These are phyloP conservation scores for Dendrocalamus sinicus DNA, from an alignment of 176 grass and related monocot genomes.

Conservation along the genomic window DNA sequence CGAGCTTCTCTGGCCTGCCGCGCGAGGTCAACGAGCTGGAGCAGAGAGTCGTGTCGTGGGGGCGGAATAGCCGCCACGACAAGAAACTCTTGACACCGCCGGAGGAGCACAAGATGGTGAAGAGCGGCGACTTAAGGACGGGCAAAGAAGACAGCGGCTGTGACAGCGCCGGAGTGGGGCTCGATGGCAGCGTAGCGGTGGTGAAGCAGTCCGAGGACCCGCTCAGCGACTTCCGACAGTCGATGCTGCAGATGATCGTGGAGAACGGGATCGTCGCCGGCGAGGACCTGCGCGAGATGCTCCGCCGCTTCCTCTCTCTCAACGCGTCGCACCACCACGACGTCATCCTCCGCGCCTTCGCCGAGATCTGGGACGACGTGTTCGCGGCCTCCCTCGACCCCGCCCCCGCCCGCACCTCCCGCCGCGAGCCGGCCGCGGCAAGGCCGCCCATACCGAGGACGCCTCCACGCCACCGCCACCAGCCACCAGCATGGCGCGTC, in stretches of 20 bases:
- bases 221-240: slow-evolving; percentile 67
- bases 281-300: slow-evolving; percentile 74
- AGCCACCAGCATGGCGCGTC: slow-evolving; percentile 47
- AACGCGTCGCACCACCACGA: slow-evolving; percentile 76
- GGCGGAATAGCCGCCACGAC: slow-evolving; percentile 31
- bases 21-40: slow-evolving; percentile 77
- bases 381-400: slow-evolving; percentile 38
- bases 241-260: slow-evolving; percentile 85
- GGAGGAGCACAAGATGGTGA: slow-evolving; percentile 18
- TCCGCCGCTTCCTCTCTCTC: slow-evolving; percentile 70
- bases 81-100: neutral
- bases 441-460: slow-evolving; percentile 31
- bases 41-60: slow-evolving; percentile 61
- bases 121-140: neutral
- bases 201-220: slow-evolving; percentile 81
- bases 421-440: neutral
- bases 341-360: slow-evolving; percentile 71
- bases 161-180: slow-evolving; percentile 10
- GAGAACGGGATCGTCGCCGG: slow-evolving; percentile 68
- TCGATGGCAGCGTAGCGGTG: slow-evolving; percentile 63
- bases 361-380: slow-evolving; percentile 72
- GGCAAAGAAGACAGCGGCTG: neutral
- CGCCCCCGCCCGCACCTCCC: neutral
- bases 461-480: slow-evolving; percentile 42
- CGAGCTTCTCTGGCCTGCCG: slow-evolving; percentile 69